These are phyloP conservation scores for Malus domestica DNA, from an alignment of 306 rosid species.

Conservation along the genomic window ASM211411v1 NC_041805.1:12554001-12554500, in stretches of 20 bases:
- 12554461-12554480: conserved; percentile 47
- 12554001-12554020: not conserved
- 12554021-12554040: not conserved
- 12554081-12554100: not conserved
- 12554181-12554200: not conserved
- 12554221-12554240: conserved; percentile 28
- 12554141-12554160: conserved; percentile 17
- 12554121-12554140: not conserved
- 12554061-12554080: not conserved
- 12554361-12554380: conserved; percentile 45
- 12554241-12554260: conserved; percentile 34
- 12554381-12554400: conserved; percentile 46
- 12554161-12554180: not conserved
- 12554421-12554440: not conserved
- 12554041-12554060: too few species aligned
- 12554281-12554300: conserved; percentile 44
- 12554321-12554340: conserved; percentile 36
- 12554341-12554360: conserved; percentile 50
- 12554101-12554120: not conserved
- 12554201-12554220: conserved; percentile 16
- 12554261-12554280: conserved; percentile 63
- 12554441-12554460: conserved; percentile 29
- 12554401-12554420: conserved; percentile 40
- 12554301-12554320: conserved; percentile 33
- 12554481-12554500: not conserved